Evolutionary conservation across 768 basidiomycete genomes (phyloP).

Genomic region (Boletus tylopilopsis): DNA sequence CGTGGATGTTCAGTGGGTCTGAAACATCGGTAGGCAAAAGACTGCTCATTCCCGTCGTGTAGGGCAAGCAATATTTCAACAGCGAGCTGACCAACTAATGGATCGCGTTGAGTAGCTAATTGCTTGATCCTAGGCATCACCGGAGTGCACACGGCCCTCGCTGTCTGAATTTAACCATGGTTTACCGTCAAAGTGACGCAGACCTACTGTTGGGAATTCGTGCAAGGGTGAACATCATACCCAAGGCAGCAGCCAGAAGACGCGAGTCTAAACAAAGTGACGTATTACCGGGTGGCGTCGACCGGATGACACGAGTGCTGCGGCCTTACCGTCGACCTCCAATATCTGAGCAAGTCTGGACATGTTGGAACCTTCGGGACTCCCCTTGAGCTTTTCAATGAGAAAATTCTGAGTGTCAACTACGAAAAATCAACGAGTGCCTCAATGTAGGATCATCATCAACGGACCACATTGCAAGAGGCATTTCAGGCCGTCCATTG

Average conservation of each 20-base stretch:
- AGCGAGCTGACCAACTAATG: constrained; percentile 16
- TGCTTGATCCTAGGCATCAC: constrained; percentile 14
- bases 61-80: constrained; percentile 17
- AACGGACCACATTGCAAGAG: constrained; percentile 19
- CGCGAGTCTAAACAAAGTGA: constrained; percentile 4
- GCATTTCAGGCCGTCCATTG: constrained; percentile 21
- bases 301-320: neutral
- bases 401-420: constrained; percentile 10
- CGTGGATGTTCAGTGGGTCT: neutral
- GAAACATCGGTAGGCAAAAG: neutral
- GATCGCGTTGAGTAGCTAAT: constrained; percentile 5
- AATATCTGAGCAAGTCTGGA: constrained; percentile 16
- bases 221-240: constrained; percentile 16
- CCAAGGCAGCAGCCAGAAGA: constrained; percentile 15
- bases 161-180: neutral
- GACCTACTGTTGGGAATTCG: constrained; percentile 15
- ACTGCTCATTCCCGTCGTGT: neutral
- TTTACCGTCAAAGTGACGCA: no score
- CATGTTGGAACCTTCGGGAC: neutral
- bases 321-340: constrained; percentile 9
- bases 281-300: neutral
- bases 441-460: neutral
- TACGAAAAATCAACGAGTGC: neutral
- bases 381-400: constrained; percentile 2
- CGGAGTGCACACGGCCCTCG: neutral